Base-by-base conservation (phyloP, 23 red algal genomes). In the Gracilaria vermiculophylla region DNA sequence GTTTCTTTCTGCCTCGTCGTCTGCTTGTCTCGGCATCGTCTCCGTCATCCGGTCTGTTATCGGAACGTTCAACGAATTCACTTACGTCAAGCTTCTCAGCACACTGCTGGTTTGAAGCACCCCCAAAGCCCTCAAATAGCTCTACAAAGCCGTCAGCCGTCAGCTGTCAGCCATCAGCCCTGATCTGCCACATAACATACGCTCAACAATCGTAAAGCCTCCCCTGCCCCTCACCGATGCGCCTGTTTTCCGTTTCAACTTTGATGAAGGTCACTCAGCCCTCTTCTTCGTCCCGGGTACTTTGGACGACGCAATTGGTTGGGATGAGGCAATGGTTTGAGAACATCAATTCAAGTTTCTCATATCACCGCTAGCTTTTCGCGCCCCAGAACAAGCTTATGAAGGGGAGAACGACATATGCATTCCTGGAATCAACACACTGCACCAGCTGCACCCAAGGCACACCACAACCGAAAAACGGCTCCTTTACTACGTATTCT, bases 231-330 rank as follows among this genome's bases (percentile, higher is more conserved):
- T 42, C 35, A 29, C 64, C 34, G 64, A 42, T 25, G 64, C 64
- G 16, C 35, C 64, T 17, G 64, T 69, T 3, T 21, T 78, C 4
- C 73, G 32, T 14, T 89, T 56, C 85, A 89, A 89, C 39, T 89
- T 78, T 32, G 85, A 89, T 28, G 85, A 78, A 36, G 85, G 85
- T 45, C 85, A 89, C 54, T 64, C 71, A 2, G 85, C 62, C 7
- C 85, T 70, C 16, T 77, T 78, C 32, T 28, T 53, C 27, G 85
- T 89, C 7, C 85, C 85, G 12, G 47, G 27, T n/a, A 89, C 71
- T 19, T 14, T 15, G 5, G 85, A 72, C 44, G 85, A 53, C n/a
- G 54, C 85, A 8, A 72, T 89, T 5, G 72, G 21, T 56, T 79
- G 62, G 39, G 85, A 89, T 15, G 78, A 53, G 70, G 85, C 79